A percentile compares a stretch with the other conserved stretches of the same genome.
These are phyloP conservation scores for Penicillium maclennaniae DNA, from an alignment of 495 filamentous ascomycete genomes.

Conservation along the genomic window DNA sequence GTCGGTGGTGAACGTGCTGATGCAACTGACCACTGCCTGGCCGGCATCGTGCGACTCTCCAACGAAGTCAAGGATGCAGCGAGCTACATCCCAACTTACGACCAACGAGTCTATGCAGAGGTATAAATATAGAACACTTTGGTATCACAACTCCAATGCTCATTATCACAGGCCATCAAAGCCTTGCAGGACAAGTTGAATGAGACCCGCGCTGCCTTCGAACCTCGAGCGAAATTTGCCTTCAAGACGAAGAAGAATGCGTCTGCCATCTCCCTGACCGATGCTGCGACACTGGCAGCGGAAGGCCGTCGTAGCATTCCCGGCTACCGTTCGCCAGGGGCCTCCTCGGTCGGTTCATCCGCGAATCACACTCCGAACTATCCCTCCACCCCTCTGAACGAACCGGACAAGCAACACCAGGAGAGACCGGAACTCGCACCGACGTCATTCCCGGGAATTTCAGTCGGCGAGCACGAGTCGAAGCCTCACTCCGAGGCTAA, in stretches of 20 bases:
- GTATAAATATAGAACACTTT: slow-evolving; percentile 32
- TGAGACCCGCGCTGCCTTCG: slow-evolving; percentile 51
- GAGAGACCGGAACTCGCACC: slow-evolving; percentile 35
- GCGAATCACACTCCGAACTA: slow-evolving; percentile 50
- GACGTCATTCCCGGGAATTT: slow-evolving; percentile 31
- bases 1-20: slow-evolving; percentile 57
- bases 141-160: background rate
- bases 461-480: slow-evolving; percentile 15
- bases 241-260: slow-evolving; percentile 65
- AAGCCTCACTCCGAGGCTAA: slow-evolving; percentile 17
- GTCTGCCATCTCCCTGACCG: slow-evolving; percentile 53
- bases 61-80: slow-evolving; percentile 66
- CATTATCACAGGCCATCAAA: slow-evolving; percentile 56
- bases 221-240: slow-evolving; percentile 66
- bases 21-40: slow-evolving; percentile 64
- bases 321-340: slow-evolving; percentile 39
- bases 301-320: slow-evolving; percentile 42
- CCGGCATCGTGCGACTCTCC: slow-evolving; percentile 62
- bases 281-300: slow-evolving; percentile 50
- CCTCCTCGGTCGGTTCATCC: slow-evolving; percentile 49
- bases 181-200: slow-evolving; percentile 61
- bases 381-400: slow-evolving; percentile 47
- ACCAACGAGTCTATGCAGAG: slow-evolving; percentile 70
- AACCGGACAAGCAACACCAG: slow-evolving; percentile 36
- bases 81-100: slow-evolving; percentile 67